These are phyloP conservation scores for Aspergillus vadensis DNA, from an alignment of 2,329 filamentous ascomycete species.

Conservation along the genomic window DNA sequence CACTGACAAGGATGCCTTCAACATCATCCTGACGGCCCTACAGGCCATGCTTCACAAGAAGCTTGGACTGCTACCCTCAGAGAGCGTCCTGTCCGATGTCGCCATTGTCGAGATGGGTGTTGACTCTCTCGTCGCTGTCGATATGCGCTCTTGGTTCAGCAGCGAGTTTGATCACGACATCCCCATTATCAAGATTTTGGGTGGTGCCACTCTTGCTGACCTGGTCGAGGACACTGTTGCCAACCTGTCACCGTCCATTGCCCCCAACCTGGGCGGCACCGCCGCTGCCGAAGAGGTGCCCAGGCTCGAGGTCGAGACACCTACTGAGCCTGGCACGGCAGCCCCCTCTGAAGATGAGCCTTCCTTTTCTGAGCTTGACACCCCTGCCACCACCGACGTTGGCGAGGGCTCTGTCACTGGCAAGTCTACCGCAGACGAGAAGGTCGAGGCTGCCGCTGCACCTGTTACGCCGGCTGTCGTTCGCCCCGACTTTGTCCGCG, in stretches of 20 bases:
- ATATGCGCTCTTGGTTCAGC: constrained; percentile 7
- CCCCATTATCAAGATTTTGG: not conserved
- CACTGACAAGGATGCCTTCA: not conserved
- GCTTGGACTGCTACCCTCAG: not conserved
- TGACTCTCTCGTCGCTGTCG: constrained; percentile 7
- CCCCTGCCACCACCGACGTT: too few relatives aligned
- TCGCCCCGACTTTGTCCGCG: not conserved
- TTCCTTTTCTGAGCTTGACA: too few relatives aligned
- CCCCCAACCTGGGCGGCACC: not conserved
- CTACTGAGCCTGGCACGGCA: not conserved
- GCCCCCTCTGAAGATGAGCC: too few relatives aligned
- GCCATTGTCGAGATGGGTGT: not conserved
- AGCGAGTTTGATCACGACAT: constrained; percentile 2
- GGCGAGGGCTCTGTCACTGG: not conserved
- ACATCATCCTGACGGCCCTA: not conserved
- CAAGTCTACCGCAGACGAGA: not conserved
- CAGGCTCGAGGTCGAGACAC: not conserved
- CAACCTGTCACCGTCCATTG: not conserved
- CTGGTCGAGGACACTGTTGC: not conserved
- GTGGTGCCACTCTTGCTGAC: not conserved
- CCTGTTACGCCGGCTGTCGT: not conserved
- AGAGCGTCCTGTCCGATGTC: not conserved
- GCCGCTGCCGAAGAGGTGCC: not conserved
- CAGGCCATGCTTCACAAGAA: not conserved
- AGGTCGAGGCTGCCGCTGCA: not conserved